These are phyloP conservation scores for Xylaria telfairii DNA, from an alignment of 495 filamentous ascomycete species.

Conservation along the genomic window DNA sequence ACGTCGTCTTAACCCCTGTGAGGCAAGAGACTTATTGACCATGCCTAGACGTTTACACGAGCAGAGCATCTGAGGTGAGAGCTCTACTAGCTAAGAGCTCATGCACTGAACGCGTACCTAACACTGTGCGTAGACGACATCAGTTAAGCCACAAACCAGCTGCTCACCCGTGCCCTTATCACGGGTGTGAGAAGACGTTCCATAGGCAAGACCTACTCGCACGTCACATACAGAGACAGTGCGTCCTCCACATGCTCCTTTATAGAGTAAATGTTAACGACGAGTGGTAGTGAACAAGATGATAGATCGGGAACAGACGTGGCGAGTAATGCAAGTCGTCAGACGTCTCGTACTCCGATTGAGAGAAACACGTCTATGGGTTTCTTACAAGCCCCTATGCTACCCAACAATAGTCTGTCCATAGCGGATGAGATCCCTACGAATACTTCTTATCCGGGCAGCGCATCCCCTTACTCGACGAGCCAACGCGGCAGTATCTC, in stretches of 20 bases:
- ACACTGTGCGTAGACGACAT: conserved; percentile 68
- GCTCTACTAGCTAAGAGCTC: neutral
- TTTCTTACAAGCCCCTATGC: conserved; percentile 21
- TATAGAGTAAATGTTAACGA: neutral
- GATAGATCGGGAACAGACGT: conserved; percentile 41
- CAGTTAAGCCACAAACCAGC: conserved; percentile 84
- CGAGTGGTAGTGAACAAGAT: conserved; percentile 46
- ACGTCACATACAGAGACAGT: conserved; percentile 86
- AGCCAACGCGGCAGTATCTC: conserved; percentile 30
- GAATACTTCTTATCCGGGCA: conserved; percentile 28
- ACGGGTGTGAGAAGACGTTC: conserved; percentile 69
- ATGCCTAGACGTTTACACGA: conserved; percentile 73
- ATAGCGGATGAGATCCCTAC: conserved; percentile 27
- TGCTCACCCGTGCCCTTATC: conserved; percentile 67
- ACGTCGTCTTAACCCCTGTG: conserved; percentile 29
- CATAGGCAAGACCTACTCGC: conserved; percentile 75
- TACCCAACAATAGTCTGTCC: conserved; percentile 16
- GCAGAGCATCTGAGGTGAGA: conserved; percentile 82
- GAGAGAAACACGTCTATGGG: conserved; percentile 26
- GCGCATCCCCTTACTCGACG: conserved; percentile 30
- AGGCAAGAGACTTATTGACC: conserved; percentile 9
- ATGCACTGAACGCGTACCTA: conserved; percentile 5
- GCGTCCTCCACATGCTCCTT: conserved; percentile 41
- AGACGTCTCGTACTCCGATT: conserved; percentile 21
- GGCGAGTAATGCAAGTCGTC: conserved; percentile 28